Percentiles rank a stretch among this genome's conserved stretches.
Evolutionary conservation across 1,139 yeast genomes (phyloP).

Genomic region (Candida anutae): DNA sequence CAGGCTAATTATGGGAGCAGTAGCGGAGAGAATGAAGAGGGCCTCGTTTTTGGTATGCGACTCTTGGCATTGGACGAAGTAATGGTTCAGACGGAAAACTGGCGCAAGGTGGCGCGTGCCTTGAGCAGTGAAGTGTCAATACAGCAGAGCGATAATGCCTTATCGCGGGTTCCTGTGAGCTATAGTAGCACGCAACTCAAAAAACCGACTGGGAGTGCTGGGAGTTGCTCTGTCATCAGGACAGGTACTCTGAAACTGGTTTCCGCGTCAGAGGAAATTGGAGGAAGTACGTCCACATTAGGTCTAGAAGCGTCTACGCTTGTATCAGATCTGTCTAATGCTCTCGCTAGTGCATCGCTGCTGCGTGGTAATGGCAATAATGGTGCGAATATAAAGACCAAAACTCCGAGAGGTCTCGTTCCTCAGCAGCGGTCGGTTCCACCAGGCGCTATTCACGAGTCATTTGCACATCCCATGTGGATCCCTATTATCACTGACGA

Average conservation of each 20-base stretch:
- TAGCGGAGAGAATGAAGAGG: conserved; percentile 42
- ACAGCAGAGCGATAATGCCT: conserved; percentile 14
- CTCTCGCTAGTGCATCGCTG: neutral
- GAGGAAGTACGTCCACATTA: conserved; percentile 2
- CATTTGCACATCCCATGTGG: conserved; percentile 86
- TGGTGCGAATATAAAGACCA: neutral
- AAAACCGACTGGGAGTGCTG: too few relatives aligned
- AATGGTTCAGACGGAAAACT: conserved; percentile 53
- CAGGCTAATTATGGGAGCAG: conserved; percentile 44
- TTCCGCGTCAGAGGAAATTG: neutral
- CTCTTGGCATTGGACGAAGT: conserved; percentile 61
- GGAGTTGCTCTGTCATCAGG: too few relatives aligned
- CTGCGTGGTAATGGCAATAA: neutral
- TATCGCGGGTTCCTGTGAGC: conserved; percentile 19
- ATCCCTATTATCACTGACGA: conserved; percentile 83
- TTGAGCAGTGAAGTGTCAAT: conserved; percentile 25
- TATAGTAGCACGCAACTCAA: conserved; percentile 17
- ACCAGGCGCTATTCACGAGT: conserved; percentile 58
- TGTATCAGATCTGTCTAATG: too few relatives aligned
- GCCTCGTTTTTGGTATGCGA: conserved; percentile 56
- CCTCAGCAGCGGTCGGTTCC: conserved; percentile 73
- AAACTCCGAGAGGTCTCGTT: conserved; percentile 9
- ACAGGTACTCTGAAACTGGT: conserved; percentile 8
- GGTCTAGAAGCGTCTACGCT: neutral
- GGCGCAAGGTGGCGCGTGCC: conserved; percentile 57